phyloP scores from a whole-genome alignment of 768 basidiomycete species.

The Hebeloma cylindrosporum region DNA sequence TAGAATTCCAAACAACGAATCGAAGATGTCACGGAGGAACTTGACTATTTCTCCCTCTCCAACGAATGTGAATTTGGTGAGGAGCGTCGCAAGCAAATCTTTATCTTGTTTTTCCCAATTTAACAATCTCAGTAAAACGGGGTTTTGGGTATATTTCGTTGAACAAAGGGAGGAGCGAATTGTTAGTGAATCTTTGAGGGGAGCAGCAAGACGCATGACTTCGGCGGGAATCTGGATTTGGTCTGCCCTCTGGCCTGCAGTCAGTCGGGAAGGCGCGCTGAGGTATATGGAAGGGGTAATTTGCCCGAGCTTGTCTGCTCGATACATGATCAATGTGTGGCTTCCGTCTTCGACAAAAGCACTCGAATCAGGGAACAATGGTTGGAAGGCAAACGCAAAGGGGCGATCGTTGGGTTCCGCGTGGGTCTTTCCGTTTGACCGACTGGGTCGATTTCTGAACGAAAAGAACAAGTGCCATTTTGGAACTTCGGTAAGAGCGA shows the following conservation, averaged over 20 bases:
- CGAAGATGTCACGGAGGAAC: constrained; percentile 87
- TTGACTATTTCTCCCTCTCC: constrained; percentile 95
- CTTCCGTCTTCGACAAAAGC: constrained; percentile 89
- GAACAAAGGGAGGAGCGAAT: constrained; percentile 92
- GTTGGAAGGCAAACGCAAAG: constrained; percentile 92
- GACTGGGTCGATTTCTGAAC: constrained; percentile 71
- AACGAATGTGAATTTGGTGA: constrained; percentile 87
- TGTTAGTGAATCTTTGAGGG: constrained; percentile 73
- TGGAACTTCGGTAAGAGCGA: constrained; percentile 66
- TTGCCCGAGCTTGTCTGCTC: constrained; percentile 67
- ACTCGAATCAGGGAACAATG: constrained; percentile 72
- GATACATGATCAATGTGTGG: constrained; percentile 82
- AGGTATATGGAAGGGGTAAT: constrained; percentile 73
- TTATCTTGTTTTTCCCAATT: constrained; percentile 79
- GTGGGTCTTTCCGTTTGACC: constrained; percentile 33
- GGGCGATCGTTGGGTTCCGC: constrained; percentile 61
- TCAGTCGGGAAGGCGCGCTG: constrained; percentile 59
- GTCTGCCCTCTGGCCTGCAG: constrained; percentile 58
- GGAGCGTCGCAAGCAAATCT: constrained; percentile 65
- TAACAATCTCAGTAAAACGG: constrained; percentile 75
- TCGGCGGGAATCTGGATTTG: constrained; percentile 58
- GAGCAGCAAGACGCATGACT: constrained; percentile 62
- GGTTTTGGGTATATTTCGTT: constrained; percentile 88
- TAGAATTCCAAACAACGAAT: constrained; percentile 89
- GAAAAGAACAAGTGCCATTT: constrained; percentile 94